phyloP scores from a whole-genome alignment of 1,284 basidiomycete species.

The Ustilago hordei region DNA sequence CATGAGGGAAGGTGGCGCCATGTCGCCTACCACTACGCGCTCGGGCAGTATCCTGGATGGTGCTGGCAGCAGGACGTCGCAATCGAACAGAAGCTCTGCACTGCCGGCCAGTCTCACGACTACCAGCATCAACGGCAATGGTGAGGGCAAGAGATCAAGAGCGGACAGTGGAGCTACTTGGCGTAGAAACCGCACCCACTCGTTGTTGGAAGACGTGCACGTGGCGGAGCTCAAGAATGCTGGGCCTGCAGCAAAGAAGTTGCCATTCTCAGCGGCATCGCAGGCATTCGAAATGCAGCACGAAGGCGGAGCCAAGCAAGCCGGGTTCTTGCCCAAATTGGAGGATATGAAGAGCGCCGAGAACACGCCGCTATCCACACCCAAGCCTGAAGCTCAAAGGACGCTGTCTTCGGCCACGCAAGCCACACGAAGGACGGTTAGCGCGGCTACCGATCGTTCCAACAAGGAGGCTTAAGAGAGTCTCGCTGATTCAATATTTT shows the following conservation, averaged over 20 bases:
- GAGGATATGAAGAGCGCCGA: constrained; percentile 57
- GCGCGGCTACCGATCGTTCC: not conserved
- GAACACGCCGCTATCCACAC: constrained; percentile 48
- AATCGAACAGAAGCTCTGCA: constrained; percentile 30
- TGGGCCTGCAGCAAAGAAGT: constrained; percentile 42
- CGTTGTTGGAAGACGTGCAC: constrained; percentile 52
- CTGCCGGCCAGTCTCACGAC: constrained; percentile 32
- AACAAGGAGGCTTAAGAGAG: not conserved
- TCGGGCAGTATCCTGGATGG: constrained; percentile 26
- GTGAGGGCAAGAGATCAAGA: constrained; percentile 8
- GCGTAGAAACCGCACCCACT: constrained; percentile 50
- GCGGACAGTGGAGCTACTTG: constrained; percentile 13
- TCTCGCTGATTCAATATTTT: not conserved
- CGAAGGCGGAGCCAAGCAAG: constrained; percentile 31
- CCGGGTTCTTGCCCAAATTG: constrained; percentile 34
- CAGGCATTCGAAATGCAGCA: constrained; percentile 53
- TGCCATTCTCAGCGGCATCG: constrained; percentile 50
- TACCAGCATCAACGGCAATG: constrained; percentile 29
- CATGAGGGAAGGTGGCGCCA: constrained; percentile 54
- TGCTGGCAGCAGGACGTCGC: constrained; percentile 16
- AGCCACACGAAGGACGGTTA: constrained; percentile 3
- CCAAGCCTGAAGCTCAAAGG: constrained; percentile 28
- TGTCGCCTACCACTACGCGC: constrained; percentile 46
- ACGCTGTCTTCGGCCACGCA: constrained; percentile 8
- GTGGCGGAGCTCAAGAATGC: constrained; percentile 47